phyloP scores from a whole-genome alignment of 257 asterid species.

The Capsicum rhomboideum region DNA sequence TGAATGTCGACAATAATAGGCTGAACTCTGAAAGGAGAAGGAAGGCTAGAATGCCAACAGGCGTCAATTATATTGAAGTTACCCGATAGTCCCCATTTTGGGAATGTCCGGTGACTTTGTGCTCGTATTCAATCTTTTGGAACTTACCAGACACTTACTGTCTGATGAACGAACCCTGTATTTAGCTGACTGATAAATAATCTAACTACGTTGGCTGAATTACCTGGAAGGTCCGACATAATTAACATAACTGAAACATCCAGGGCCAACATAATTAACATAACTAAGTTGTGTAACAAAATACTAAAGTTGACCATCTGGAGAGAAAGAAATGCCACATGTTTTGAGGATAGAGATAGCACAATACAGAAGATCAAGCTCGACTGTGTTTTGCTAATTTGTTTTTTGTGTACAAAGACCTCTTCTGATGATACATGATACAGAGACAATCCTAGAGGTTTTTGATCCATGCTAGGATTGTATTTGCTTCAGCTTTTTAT shows the following conservation, averaged over 20 bases:
- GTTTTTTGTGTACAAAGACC: neutral
- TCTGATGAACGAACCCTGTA: neutral
- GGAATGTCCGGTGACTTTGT: no score
- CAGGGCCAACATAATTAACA: neutral
- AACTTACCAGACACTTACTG: neutral
- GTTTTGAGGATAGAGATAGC: neutral
- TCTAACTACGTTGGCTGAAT: neutral
- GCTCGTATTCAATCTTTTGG: neutral
- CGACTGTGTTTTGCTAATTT: neutral
- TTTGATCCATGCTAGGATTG: neutral
- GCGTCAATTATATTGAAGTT: no score
- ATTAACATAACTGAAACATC: neutral
- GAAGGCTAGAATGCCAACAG: no score
- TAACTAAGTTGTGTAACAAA: neutral
- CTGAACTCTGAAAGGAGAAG: neutral
- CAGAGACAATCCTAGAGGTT: neutral
- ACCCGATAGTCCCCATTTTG: no score
- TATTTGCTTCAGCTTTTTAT: neutral
- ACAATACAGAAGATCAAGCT: neutral
- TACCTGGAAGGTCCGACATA: neutral
- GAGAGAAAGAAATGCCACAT: neutral
- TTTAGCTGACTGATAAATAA: neutral
- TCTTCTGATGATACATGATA: neutral
- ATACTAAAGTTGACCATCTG: neutral
- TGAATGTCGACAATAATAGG: neutral